phyloP scores from a whole-genome alignment of 106 monocot genomes.

The Platanthera zijinensis region DNA sequence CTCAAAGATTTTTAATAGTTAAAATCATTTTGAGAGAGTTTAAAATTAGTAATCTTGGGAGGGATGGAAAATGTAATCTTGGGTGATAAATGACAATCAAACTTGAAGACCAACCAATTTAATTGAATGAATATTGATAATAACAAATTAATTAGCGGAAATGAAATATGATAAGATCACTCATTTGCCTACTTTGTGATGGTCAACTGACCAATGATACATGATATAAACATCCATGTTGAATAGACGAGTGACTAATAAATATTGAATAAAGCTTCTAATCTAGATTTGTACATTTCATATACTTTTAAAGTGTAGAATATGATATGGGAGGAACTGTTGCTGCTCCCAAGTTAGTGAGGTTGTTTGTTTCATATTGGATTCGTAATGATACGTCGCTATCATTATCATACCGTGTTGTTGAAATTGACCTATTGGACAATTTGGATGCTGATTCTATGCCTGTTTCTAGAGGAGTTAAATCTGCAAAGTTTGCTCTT shows the following conservation, averaged over 20 bases:
- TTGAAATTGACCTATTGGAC: constrained; percentile 66
- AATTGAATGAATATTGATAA: not conserved
- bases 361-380: constrained; percentile 95
- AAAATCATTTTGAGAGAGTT: not conserved
- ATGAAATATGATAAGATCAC: not conserved
- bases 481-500: constrained; percentile 73
- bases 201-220: too few species aligned
- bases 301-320: constrained; percentile 15
- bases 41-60: not conserved
- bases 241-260: too few species aligned
- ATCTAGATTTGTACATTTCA: too few species aligned
- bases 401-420: constrained; percentile 57
- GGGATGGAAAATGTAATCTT: not conserved
- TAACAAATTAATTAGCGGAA: not conserved
- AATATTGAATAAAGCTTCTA: too few species aligned
- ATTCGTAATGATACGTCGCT: constrained; percentile 69
- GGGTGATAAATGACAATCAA: not conserved
- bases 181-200: too few species aligned
- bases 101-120: not conserved
- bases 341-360: constrained; percentile 77
- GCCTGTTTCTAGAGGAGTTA: constrained; percentile 42
- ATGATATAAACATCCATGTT: too few species aligned
- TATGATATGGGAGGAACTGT: constrained; percentile 70
- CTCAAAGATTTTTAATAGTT: not conserved
- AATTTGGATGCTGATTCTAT: constrained; percentile 52